Evolutionary conservation across 441 rosid species (phyloP), one percentile per base, ranked within the genome.

Genomic region (Iberis amara): DNA sequence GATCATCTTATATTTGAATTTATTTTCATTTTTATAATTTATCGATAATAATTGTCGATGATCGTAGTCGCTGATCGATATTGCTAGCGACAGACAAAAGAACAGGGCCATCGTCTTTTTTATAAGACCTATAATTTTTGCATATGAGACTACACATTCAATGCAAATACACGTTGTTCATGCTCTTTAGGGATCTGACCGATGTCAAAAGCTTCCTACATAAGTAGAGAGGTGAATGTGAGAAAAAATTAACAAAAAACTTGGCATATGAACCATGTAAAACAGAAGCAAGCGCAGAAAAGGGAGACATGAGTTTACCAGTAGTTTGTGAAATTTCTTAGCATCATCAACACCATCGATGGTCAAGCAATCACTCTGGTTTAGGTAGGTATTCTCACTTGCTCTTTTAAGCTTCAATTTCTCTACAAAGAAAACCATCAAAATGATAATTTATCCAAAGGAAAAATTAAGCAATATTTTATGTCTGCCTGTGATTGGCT

Each of bases 291-390:
- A 42, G 43, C 42, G 23, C n/a, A 11, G 0, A 7, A 48, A 14
- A 59, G 4, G 15, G 33, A 39, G 1, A 32, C 2, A 4, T 11
- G 33, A 52, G 26, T 64, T 73, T 80, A 89, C 97, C 95, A 67
- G 54, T 11, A 89, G 81, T 61, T 70, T 68, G 15, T 60, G 68
- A 64, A 86, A 89, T 32, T 73, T 73, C 61, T 61, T 46, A 56
- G 80, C 74, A 64, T 89, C 95, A 68, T 86, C 81, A 36, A 83
- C 74, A 24, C 86, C 85, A 54, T 80, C 75, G 72, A 86, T 74
- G 43, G 66, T 56, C 77, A 86, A 72, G 78, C 95, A 83, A 41
- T 68, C 73, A 52, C 97, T 82, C 70, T 89, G 95, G 47, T 75
- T 76, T 65, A 89, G 84, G 77, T 86, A 89, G 58, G 67, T 76